Evolutionary conservation across 306 rosid species (phyloP), one percentile per base, ranked within the genome.

Genomic region (Vigna radiata): DNA sequence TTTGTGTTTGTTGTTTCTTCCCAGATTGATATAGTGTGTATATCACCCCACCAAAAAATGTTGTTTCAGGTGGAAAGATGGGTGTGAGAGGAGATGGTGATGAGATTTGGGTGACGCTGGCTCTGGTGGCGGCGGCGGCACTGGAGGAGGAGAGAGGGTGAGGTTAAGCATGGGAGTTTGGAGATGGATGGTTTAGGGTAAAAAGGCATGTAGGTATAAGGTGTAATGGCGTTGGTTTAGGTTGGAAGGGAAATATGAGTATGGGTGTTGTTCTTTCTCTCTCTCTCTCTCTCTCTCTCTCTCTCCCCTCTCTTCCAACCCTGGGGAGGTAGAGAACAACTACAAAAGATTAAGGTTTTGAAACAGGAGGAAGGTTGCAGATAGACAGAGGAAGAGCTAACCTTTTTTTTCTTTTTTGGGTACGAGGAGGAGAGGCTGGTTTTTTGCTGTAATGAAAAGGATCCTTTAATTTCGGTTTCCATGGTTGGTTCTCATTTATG

Each of bases 141-240:
- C 48, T 1, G 78, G 70, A 16, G 89, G 84, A 48, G 85, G 90
- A 68, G 77, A 85, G 82, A 64, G 81, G 52, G 39, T 72, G 72
- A 68, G 85, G 77, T 56, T 68, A 90, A 87, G 90, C 91, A 87
- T 90, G 89, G 91, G 68, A 84, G 75, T 61, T 3, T 15, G 50
- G 16, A n/a, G 44, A 12, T 13, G 8, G 46, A 31, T 41, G 21
- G 23, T 70, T 21, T 3, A 17, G 18, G 76, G 60, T 18, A 16
- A 23, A 18, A 31, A 60, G 72, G 80, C 87, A 83, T 39, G 44
- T 41, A 41, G 46, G 13, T 8, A 2, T 77, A 8, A 21, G 63
- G 7, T 19, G 46, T 50, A 4, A 7, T 27, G 78, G 64, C 21
- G 14, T 2, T 60, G 78, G 60, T 13, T 36, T 36, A 1, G 46